phyloP scores from a whole-genome alignment of 768 basidiomycete genomes.

The Pulveroboletus frians region DNA sequence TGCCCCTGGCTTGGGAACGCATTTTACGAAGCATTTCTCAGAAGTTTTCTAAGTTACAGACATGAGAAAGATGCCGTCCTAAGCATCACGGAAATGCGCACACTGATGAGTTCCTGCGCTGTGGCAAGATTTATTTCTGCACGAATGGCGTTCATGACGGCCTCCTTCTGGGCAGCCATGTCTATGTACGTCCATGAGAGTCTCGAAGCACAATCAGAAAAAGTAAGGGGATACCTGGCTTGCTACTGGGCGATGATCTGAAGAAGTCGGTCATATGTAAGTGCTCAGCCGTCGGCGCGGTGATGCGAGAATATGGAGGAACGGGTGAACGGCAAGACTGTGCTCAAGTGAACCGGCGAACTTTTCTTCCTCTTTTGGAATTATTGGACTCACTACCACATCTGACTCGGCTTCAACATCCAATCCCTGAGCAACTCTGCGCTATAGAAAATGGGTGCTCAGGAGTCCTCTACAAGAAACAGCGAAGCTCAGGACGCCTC shows the following conservation, averaged over 20 bases:
- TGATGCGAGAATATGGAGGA: not conserved
- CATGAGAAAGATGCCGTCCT: not conserved
- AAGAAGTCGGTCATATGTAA: slow-evolving; percentile 52
- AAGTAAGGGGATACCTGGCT: slow-evolving; percentile 19
- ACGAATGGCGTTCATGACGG: slow-evolving; percentile 57
- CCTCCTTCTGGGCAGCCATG: slow-evolving; percentile 35
- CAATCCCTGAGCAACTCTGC: not conserved
- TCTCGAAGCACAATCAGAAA: not conserved
- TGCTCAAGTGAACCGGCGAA: not conserved
- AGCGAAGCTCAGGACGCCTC: slow-evolving; percentile 22
- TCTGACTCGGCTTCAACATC: not conserved
- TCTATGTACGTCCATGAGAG: slow-evolving; percentile 25
- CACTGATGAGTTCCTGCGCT: slow-evolving; percentile 79
- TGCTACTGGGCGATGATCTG: slow-evolving; percentile 31
- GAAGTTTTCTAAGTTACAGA: slow-evolving; percentile 56
- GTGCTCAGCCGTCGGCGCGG: not conserved
- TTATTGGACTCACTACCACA: not conserved
- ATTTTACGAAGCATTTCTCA: slow-evolving; percentile 74
- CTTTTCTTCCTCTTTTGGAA: slow-evolving; percentile 14
- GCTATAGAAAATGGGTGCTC: slow-evolving; percentile 53
- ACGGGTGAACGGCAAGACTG: too few species aligned
- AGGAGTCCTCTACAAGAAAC: slow-evolving; percentile 51
- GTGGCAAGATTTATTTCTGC: slow-evolving; percentile 68
- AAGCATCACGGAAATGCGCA: slow-evolving; percentile 24
- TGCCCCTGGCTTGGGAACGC: slow-evolving; percentile 68